Percentiles rank a stretch among this genome's conserved stretches.
Evolutionary conservation across 495 filamentous ascomycete species (phyloP).

Genomic region (Trichodelitschia bisporula): DNA sequence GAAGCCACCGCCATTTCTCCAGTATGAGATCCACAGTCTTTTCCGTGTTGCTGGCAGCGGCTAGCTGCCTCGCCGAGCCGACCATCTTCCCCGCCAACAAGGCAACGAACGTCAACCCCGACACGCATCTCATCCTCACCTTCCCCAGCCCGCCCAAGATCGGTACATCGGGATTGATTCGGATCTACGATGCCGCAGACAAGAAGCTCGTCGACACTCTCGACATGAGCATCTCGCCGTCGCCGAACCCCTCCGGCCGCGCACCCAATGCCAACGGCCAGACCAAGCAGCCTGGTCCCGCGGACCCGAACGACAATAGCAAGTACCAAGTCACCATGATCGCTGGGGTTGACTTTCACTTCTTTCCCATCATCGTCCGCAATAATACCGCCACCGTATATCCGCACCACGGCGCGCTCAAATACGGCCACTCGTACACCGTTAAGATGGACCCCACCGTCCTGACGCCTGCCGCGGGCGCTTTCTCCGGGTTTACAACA

Average conservation of each 20-base stretch:
- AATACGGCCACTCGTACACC: neutral
- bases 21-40: too few species aligned
- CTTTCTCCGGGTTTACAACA: neutral
- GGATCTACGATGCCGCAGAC: conserved; percentile 1
- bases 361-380: conserved; percentile 2
- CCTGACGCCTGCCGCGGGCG: neutral
- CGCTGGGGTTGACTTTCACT: conserved; percentile 1
- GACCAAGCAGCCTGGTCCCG: neutral
- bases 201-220: conserved; percentile 1
- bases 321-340: conserved; percentile 1
- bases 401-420: neutral
- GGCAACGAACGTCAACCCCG: conserved; percentile 1
- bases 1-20: too few species aligned
- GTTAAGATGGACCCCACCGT: conserved; percentile 1
- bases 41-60: too few species aligned
- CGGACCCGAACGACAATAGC: neutral
- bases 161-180: conserved; percentile 1
- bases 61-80: too few species aligned
- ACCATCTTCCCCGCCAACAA: neutral
- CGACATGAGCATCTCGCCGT: conserved; percentile 1
- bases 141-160: neutral
- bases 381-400: conserved; percentile 1
- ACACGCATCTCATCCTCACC: conserved; percentile 1
- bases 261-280: neutral
- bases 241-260: neutral